Conservation (phyloP, 306 rosid genomes). For the Fragaria ananassa region DNA sequence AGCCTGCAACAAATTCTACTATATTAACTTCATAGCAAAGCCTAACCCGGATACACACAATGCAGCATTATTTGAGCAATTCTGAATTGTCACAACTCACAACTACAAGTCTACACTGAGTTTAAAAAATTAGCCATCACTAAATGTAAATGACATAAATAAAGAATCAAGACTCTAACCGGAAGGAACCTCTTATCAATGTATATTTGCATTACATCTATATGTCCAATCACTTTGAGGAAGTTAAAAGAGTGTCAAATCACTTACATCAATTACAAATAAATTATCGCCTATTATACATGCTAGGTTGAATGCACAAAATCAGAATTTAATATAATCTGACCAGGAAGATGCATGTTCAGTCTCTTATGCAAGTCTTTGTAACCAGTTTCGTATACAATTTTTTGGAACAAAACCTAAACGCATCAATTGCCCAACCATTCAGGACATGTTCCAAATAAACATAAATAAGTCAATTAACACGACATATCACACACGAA, state of each 20-base stretch:
- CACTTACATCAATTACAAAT: background rate
- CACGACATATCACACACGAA: background rate
- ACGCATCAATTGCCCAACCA: background rate
- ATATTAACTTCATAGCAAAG: conserved; percentile 8
- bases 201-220: background rate
- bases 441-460: background rate
- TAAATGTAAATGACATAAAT: background rate
- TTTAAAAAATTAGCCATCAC: background rate
- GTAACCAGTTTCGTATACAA: background rate
- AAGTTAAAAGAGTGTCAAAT: background rate
- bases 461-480: background rate
- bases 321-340: background rate
- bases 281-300: background rate
- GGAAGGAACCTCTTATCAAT: background rate
- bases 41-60: background rate
- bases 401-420: background rate
- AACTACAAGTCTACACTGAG: background rate
- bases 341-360: background rate
- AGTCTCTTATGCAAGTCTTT: background rate
- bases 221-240: background rate
- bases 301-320: background rate
- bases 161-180: background rate
- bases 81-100: background rate
- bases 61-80: conserved; percentile 1
- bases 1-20: conserved; percentile 53